Evolutionary conservation across 108 stramenopile genomes (phyloP).

Genomic region (Pseudonitzschia pungens): DNA sequence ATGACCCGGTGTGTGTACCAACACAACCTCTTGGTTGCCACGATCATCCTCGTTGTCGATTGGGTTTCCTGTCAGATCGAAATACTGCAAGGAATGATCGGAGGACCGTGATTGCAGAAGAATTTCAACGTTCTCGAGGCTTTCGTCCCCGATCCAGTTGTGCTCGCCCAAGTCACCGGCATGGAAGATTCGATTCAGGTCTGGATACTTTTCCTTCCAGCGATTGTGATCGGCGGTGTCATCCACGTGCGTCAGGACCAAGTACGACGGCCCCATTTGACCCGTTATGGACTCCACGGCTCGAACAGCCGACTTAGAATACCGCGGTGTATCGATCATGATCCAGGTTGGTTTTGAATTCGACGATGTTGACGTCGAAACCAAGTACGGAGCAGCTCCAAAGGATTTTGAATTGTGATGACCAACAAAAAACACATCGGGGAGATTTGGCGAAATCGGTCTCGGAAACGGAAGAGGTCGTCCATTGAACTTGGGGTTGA

Average conservation of each 20-base stretch:
- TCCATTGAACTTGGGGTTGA: slow-evolving; percentile 38
- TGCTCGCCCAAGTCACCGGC: slow-evolving; percentile 56
- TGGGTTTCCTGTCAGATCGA: slow-evolving; percentile 39
- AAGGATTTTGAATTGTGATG: slow-evolving; percentile 64
- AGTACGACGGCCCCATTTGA: slow-evolving; percentile 45
- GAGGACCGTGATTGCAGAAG: slow-evolving; percentile 24
- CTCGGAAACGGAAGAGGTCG: slow-evolving; percentile 49
- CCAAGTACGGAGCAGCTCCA: slow-evolving; percentile 66
- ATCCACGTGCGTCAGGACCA: slow-evolving; percentile 72
- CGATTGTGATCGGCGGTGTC: slow-evolving; percentile 72
- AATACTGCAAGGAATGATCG: slow-evolving; percentile 23
- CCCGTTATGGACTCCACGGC: slow-evolving; percentile 47
- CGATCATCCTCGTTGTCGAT: background rate
- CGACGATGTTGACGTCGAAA: slow-evolving; percentile 20
- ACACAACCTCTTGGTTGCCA: slow-evolving; percentile 26
- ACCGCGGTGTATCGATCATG: slow-evolving; percentile 67
- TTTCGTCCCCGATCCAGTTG: slow-evolving; percentile 68
- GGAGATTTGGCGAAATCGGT: slow-evolving; percentile 27
- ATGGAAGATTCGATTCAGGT: slow-evolving; percentile 70
- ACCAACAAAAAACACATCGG: slow-evolving; percentile 53
- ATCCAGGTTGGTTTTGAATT: slow-evolving; percentile 35
- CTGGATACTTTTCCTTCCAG: slow-evolving; percentile 55
- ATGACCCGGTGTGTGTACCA: slow-evolving; percentile 76
- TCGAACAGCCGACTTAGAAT: slow-evolving; percentile 31
- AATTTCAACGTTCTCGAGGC: slow-evolving; percentile 63